Percentiles rank a stretch among this genome's conserved stretches.
Evolutionary conservation across 345 rosid genomes (phyloP).

Genomic region (Populus nigra): DNA sequence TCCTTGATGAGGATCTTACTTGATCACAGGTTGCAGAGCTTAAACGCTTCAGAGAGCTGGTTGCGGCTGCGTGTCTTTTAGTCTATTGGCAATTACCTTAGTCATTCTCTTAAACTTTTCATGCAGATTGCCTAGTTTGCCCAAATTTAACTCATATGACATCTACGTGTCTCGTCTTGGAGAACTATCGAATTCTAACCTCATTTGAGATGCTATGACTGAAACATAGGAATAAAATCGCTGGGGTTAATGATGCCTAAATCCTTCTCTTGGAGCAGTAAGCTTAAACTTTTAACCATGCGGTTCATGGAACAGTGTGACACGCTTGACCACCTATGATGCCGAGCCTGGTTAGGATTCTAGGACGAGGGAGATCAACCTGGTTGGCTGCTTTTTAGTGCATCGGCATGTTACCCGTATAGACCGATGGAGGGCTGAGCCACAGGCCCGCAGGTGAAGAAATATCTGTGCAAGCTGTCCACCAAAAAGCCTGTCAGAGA

Average conservation of each 20-base stretch:
- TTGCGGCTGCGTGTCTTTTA: too few relatives aligned
- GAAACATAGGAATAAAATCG: not conserved
- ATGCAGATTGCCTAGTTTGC: too few relatives aligned
- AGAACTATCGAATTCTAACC: not conserved
- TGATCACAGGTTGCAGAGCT: too few relatives aligned
- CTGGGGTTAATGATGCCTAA: not conserved
- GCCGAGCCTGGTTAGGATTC: not conserved
- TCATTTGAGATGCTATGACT: not conserved
- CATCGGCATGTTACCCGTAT: not conserved
- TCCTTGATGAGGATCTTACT: too few relatives aligned
- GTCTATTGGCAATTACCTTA: too few relatives aligned
- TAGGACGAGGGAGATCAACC: not conserved
- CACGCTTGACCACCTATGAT: not conserved
- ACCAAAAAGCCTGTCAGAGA: not conserved
- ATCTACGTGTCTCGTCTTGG: too few relatives aligned
- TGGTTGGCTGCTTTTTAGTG: not conserved
- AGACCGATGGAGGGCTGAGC: not conserved
- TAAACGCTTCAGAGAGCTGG: too few relatives aligned
- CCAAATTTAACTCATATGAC: too few relatives aligned
- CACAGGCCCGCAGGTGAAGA: not conserved
- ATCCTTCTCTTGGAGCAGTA: not conserved
- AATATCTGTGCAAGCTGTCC: not conserved
- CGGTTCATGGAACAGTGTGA: slow-evolving; percentile 2
- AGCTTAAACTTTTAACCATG: slow-evolving; percentile 5
- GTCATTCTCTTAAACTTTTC: too few relatives aligned